Evolutionary conservation across 257 asterid genomes (phyloP), one percentile per base, ranked within the genome.

Genomic region (Solanum gracilifrons): DNA sequence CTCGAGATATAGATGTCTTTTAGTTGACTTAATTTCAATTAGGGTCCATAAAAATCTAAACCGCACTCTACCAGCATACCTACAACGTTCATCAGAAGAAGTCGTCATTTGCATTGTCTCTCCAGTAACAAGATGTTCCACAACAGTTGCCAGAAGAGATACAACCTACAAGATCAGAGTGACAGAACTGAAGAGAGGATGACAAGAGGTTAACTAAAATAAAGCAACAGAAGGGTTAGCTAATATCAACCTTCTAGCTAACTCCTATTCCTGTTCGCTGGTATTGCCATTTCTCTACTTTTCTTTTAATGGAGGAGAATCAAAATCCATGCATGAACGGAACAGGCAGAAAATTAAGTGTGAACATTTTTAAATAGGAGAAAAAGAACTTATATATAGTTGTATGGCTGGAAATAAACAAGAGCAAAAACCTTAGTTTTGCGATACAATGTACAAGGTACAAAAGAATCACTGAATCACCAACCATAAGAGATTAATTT

Each of bases 31-130:
- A 62, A 72, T 51, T 87, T 33, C 73, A 73, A 33, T 64, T 86
- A 80, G 35, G 76, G 85, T 48, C 66, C 18, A 80, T 29, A 9
- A 80, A 80, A 29, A 31, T 5, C 41, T 48, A 46, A 43, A 32
- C 29, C 41, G 83, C 84, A 88, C 7, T 76, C 25, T 16, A 76
- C 86, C 82, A 86, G 86, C 89, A 82, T 91, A 97, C 99, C 98
- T 95, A 93, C 95, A 93, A 87, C 99, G 98, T 91, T 97, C 94
- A 69, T 95, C 98, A 87, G 96, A 91, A 85, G 97, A 82, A 48
- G 95, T 93, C 2, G 98, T 90, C 99, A 97, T 95, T 91, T 95
- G 99, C 99, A 97, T 97, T 66, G 98, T 95, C 92, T 97, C 99
- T 8, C 99, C 99, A 11, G 99, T 95, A 85, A 97, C 99, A 87